Base-by-base conservation (phyloP, 768 basidiomycete genomes). In the Lactarius sanguifluus region DNA sequence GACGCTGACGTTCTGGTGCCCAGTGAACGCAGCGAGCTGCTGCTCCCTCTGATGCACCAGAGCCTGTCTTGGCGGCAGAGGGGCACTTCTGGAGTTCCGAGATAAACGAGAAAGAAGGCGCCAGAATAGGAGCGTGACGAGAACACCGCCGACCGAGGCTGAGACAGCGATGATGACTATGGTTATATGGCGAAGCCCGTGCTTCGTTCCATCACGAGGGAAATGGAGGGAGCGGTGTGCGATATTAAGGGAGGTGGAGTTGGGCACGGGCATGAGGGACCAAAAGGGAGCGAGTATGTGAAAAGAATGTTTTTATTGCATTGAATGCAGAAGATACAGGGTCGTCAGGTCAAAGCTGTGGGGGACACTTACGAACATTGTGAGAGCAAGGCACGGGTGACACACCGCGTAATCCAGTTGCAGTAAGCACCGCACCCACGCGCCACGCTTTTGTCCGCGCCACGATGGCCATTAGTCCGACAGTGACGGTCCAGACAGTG, bases 21-120 rank as follows among this genome's bases (percentile, higher is more conserved):
- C 74, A 5, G 81, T 75, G 52, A 81, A 75, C 45, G 80, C 78
- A 10, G 80, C 76, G n/a, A 81, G 71, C 61, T 82, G 79, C 36
- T 81, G 81, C 68, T 84, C 81, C 16, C 88, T 81, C 62, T 85
- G 82, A 69, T 85, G 85, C 5, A 87, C 86, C 28, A 89, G 82
- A 18, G 85, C 83, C 69, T 89, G 88, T 13, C 85, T 79, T 16
- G 86, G 88, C 0, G 88, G 89, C 0, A 89, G 78, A 4, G 89
- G 88, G 0, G 73, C 77, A 1, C 79, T 72, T 32, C 73, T 71
- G 20, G 72, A 65, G 25, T 73, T 75, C 30, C 75, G 72, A 32
- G 71, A 77, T 18, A 59, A 70, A 55, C 78, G 77, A 45, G 77
- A 76, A 61, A 82, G 64, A 68, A 81, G 63, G 18, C 78, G 77